Evolutionary conservation across 805 yeast genomes (phyloP), one percentile per base, ranked within the genome.

Genomic region (Candida ficus): DNA sequence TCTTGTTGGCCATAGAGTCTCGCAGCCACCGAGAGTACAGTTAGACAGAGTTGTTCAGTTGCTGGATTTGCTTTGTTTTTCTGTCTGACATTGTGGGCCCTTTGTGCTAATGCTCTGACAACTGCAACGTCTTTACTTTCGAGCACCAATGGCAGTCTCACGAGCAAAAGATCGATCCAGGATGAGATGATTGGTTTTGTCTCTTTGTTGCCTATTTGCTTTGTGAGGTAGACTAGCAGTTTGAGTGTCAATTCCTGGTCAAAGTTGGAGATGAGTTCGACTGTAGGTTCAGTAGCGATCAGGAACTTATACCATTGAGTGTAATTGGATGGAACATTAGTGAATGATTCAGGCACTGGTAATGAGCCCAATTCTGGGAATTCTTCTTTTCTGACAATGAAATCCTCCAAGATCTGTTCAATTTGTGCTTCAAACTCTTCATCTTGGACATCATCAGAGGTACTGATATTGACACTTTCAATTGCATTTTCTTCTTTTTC

Each of bases 261-360:
- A 7, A 53, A 14, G 17, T 53, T 49, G 3, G 53, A 47, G 2
- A 53, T 28, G 1, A 53, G 16, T 5, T 38, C 38, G 2, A 35
- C 5, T 1, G 45, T 18, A 0, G 59, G 57, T 19, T 43, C 41
- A n/a, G 44, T 41, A 1, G 46, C 14, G 35, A 48, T 36, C 7
- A 49, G 33, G 20, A 43, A 55, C 5, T 39, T 36, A 30, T 53
- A 43, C 61, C 60, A 56, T 19, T 45, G 47, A 2, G 39, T 39
- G 27, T 49, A 51, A 14, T 43, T 44, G 8, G 38, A 14, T 0
- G 58, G 58, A 3, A 25, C 16, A 2, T 12, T 47, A 41, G 3
- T 29, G 29, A 5, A 49, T 29, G 5, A 17, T 33, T 7, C 48
- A 7, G 39, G 39, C 3, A 25, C 13, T 12, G 10, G 18, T 10